These are phyloP conservation scores for Apiospora malaysiana DNA, from an alignment of 2,329 filamentous ascomycete genomes.

Conservation along the genomic window DNA sequence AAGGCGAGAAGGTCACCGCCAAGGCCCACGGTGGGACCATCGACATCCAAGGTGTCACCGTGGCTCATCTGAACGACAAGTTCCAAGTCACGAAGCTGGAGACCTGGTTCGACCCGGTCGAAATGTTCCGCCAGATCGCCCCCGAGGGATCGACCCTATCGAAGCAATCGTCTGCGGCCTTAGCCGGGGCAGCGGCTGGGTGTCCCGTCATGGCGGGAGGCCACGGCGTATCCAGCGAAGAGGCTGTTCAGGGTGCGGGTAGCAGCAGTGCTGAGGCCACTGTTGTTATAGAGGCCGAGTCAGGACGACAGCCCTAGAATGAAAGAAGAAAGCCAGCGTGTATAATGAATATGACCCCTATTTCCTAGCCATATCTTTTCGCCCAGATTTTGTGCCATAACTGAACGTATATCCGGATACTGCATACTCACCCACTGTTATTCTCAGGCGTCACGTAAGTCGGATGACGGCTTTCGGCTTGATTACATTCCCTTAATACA, in stretches of 20 bases:
- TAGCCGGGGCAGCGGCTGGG: not conserved
- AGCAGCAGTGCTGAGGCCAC: not conserved
- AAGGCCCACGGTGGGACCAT: slow-evolving; percentile 66
- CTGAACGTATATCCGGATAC: no score
- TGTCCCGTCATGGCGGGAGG: slow-evolving; percentile 3
- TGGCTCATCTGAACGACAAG: slow-evolving; percentile 66
- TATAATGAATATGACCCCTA: not conserved
- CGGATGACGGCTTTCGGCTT: not conserved
- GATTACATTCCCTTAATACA: not conserved
- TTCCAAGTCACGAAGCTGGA: slow-evolving; percentile 64
- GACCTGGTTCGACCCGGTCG: slow-evolving; percentile 69
- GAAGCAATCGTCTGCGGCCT: not conserved
- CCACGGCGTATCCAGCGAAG: not conserved
- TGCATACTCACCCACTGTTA: not conserved
- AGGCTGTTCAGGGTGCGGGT: not conserved
- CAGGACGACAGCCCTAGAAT: not conserved
- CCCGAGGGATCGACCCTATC: slow-evolving; percentile 22
- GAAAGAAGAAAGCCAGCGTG: not conserved
- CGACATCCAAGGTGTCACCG: slow-evolving; percentile 67
- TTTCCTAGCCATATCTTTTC: not conserved
- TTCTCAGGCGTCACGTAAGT: not conserved
- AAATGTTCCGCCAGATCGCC: slow-evolving; percentile 70
- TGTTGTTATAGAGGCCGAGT: not conserved
- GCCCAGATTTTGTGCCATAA: no score
- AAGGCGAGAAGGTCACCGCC: slow-evolving; percentile 64